phyloP scores from a whole-genome alignment of 176 grass and related monocot genomes.

The Saccharum officinarum region DNA sequence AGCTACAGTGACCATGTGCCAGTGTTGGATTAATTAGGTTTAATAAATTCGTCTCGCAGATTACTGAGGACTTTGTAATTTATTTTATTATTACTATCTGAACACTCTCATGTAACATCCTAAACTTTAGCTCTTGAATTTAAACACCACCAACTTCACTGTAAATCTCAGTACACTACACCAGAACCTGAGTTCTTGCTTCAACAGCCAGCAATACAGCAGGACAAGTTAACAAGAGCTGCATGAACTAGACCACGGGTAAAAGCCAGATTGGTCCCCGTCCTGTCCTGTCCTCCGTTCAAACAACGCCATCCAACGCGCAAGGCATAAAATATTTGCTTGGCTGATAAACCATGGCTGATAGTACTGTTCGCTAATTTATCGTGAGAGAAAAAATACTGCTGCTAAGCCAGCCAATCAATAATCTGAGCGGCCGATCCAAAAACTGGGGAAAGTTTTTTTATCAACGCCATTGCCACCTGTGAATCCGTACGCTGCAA shows the following conservation, averaged over 20 bases:
- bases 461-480: background rate
- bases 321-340: background rate
- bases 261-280: background rate
- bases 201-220: background rate
- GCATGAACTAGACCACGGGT: background rate
- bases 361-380: too few relatives aligned
- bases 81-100: too few relatives aligned
- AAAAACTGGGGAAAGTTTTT: background rate
- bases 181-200: background rate
- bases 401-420: background rate
- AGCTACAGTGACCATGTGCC: too few relatives aligned
- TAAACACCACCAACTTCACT: too few relatives aligned
- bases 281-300: background rate
- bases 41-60: too few relatives aligned
- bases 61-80: too few relatives aligned
- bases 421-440: constrained; percentile 12
- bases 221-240: background rate
- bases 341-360: too few relatives aligned
- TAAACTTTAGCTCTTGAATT: too few relatives aligned
- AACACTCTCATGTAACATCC: too few relatives aligned
- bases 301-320: constrained; percentile 13
- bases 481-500: background rate
- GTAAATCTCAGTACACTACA: background rate
- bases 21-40: too few relatives aligned
- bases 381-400: too few relatives aligned